Percentiles rank a stretch among this genome's conserved stretches.
These are phyloP conservation scores for Apiospora rasikravindrae DNA, from an alignment of 2,329 filamentous ascomycete genomes.

Conservation along the genomic window DNA sequence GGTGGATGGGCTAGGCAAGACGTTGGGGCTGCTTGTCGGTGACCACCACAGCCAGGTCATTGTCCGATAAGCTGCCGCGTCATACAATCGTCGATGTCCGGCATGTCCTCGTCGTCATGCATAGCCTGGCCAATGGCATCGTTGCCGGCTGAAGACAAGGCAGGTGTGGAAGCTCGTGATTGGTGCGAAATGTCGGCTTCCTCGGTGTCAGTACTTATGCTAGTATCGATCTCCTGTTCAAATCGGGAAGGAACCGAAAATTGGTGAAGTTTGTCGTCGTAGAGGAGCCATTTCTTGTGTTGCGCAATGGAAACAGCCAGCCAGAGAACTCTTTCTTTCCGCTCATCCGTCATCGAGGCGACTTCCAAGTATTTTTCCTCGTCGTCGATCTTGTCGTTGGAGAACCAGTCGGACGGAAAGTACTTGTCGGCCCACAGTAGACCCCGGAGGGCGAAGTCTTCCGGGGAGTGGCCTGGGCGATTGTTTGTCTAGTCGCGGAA, in stretches of 20 bases:
- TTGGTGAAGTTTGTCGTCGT: constrained; percentile 41
- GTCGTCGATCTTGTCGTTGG: constrained; percentile 63
- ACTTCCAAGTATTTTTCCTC: constrained; percentile 71
- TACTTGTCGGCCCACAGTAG: constrained; percentile 42
- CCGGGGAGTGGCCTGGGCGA: constrained; percentile 65
- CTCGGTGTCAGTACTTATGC: no score
- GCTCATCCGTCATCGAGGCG: constrained; percentile 56
- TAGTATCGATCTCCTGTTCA: constrained; percentile 39
- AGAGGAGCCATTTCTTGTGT: constrained; percentile 50
- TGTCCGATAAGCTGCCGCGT: no score
- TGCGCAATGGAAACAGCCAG: constrained; percentile 55
- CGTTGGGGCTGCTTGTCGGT: no score
- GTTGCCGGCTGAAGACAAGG: no score
- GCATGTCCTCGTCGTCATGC: no score
- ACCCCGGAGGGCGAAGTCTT: constrained; percentile 50
- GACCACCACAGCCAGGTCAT: no score
- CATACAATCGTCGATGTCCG: no score
- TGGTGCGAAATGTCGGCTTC: no score
- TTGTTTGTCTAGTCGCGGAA: constrained; percentile 53
- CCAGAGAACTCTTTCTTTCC: constrained; percentile 50
- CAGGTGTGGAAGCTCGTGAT: no score
- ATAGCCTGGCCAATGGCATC: no score
- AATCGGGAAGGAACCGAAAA: constrained; percentile 49
- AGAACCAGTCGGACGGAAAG: constrained; percentile 65
- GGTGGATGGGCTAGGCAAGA: not conserved